phyloP scores from a whole-genome alignment of 345 rosid genomes.

The Syzygium oleosum region DNA sequence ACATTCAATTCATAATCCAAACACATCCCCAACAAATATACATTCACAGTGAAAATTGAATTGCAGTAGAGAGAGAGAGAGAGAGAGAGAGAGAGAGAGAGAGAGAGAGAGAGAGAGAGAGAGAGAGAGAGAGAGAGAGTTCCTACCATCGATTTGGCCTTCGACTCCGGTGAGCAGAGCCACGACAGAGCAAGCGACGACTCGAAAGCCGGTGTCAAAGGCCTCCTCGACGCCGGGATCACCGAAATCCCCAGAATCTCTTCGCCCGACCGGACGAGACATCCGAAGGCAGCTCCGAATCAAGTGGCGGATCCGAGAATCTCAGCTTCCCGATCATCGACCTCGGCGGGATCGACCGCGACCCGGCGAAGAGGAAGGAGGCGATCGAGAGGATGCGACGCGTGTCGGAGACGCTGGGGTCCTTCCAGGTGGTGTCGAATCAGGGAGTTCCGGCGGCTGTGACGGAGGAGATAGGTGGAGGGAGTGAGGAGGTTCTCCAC shows the following conservation, averaged over 20 bases:
- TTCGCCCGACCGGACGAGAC: background rate
- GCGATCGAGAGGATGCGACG: constrained; percentile 1
- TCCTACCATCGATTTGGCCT: too few relatives aligned
- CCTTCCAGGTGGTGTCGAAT: constrained; percentile 7
- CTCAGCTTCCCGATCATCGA: constrained; percentile 28
- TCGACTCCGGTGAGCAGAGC: background rate
- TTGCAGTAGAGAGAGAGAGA: too few relatives aligned
- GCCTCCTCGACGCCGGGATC: constrained; percentile 6
- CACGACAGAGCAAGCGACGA: constrained; percentile 4
- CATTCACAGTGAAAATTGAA: too few relatives aligned
- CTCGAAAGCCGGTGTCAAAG: constrained; percentile 10
- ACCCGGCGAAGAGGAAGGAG: background rate
- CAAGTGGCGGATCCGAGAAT: too few relatives aligned
- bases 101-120: too few relatives aligned
- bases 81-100: too few relatives aligned
- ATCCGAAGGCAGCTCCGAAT: background rate
- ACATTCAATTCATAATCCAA: too few relatives aligned
- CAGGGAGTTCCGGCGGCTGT: too few relatives aligned
- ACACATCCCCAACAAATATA: too few relatives aligned
- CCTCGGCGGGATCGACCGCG: constrained; percentile 1
- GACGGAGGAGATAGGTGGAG: too few relatives aligned
- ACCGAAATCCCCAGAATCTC: constrained; percentile 3
- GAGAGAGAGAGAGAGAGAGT: too few relatives aligned
- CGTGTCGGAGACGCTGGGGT: constrained; percentile 16
- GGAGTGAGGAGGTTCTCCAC: background rate